These are phyloP conservation scores for Colletotrichum nymphaeae DNA, from an alignment of 2,329 filamentous ascomycete species.

Conservation along the genomic window DNA sequence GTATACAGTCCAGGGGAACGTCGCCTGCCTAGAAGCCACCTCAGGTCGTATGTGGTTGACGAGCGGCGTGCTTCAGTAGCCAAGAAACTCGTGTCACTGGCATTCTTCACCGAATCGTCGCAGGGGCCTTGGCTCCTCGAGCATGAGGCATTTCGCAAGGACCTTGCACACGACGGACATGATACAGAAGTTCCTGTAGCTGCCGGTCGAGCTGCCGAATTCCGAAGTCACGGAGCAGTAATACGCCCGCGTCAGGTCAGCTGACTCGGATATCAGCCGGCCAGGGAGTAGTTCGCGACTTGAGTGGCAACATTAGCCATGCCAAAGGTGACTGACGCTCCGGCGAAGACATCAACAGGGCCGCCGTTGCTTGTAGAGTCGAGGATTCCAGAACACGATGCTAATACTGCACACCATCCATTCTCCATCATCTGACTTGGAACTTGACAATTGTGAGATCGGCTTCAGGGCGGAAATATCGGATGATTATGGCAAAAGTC, in stretches of 20 bases:
- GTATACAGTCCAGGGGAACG: conserved; percentile 2
- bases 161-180: conserved; percentile 9
- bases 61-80: conserved; percentile 17
- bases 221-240: conserved; percentile 11
- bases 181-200: conserved; percentile 21
- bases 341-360: conserved; percentile 9
- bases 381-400: not conserved
- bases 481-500: not conserved
- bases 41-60: not conserved
- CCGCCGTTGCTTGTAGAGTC: conserved; percentile 2
- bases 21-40: not conserved
- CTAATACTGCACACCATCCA: not conserved
- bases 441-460: too few relatives aligned
- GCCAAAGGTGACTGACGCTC: not conserved
- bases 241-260: conserved; percentile 3
- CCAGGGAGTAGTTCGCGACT: not conserved
- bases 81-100: conserved; percentile 5
- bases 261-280: conserved; percentile 5
- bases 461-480: not conserved
- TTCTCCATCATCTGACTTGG: not conserved
- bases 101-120: not conserved
- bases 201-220: conserved; percentile 17
- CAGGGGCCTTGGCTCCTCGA: not conserved
- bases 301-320: conserved; percentile 9
- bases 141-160: not conserved